Conservation (phyloP, 2,329 filamentous ascomycete genomes). For the Trichoderma afroharzianum region DNA sequence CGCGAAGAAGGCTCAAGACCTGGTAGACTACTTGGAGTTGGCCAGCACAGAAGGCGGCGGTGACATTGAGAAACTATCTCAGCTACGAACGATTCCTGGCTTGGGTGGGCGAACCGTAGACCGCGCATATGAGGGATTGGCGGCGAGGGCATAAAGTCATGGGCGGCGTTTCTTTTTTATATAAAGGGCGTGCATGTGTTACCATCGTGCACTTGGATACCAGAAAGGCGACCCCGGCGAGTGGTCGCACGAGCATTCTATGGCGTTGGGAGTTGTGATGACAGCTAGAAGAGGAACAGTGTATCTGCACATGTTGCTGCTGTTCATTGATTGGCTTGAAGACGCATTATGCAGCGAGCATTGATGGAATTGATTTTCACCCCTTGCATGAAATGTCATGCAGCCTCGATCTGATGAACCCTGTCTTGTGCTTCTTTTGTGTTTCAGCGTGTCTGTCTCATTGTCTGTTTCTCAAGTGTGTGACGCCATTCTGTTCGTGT, state of each 20-base stretch:
- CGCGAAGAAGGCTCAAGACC: slow-evolving; percentile 63
- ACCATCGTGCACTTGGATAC: slow-evolving; percentile 4
- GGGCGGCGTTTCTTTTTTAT: slow-evolving; percentile 1
- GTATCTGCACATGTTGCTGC: neutral
- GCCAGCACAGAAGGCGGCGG: slow-evolving; percentile 39
- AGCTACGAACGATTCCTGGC: slow-evolving; percentile 53
- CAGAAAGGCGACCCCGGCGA: neutral
- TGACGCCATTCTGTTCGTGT: neutral
- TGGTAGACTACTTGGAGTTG: slow-evolving; percentile 54
- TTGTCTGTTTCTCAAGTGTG: too few species aligned
- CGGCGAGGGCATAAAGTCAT: slow-evolving; percentile 17
- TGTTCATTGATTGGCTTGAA: neutral
- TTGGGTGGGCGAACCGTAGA: slow-evolving; percentile 56
- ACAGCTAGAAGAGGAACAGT: neutral
- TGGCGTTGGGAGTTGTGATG: slow-evolving; percentile 3
- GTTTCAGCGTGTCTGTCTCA: neutral
- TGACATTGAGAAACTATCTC: slow-evolving; percentile 45
- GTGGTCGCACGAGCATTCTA: slow-evolving; percentile 6
- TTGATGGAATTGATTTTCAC: slow-evolving; percentile 6
- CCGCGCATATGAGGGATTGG: slow-evolving; percentile 50
- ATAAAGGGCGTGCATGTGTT: slow-evolving; percentile 5
- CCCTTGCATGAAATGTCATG: slow-evolving; percentile 3
- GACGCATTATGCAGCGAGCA: neutral
- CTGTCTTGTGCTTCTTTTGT: neutral
- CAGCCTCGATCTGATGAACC: neutral